Evolutionary conservation across 1,284 basidiomycete species (phyloP).

Genomic region (Naganishia albida): DNA sequence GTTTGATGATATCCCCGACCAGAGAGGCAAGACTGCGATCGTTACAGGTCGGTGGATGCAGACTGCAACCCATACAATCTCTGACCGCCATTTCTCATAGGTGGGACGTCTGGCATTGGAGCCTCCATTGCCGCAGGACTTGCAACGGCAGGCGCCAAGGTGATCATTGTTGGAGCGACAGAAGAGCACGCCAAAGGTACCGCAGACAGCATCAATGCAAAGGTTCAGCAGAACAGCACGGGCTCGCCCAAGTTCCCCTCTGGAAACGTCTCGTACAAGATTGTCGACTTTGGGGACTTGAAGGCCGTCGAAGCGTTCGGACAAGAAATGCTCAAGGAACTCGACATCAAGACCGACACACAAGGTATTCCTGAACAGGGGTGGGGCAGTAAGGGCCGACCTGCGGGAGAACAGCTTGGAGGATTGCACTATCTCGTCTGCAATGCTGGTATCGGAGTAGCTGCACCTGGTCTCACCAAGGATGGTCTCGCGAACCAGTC

Average conservation of each 20-base stretch:
- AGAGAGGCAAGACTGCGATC: conserved; percentile 47
- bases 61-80: too few relatives aligned
- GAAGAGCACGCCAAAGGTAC: conserved; percentile 42
- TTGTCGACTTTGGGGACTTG: conserved; percentile 44
- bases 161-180: conserved; percentile 35
- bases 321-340: conserved; percentile 63
- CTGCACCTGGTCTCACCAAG: conserved; percentile 44
- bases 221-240: conserved; percentile 20
- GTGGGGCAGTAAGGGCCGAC: conserved; percentile 15
- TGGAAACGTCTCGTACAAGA: conserved; percentile 37
- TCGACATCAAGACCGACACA: conserved; percentile 61
- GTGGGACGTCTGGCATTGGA: conserved; percentile 38
- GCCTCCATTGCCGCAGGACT: conserved; percentile 24
- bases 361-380: conserved; percentile 24
- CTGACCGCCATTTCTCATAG: conserved; percentile 36
- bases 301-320: conserved; percentile 60
- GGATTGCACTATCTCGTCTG: conserved; percentile 38
- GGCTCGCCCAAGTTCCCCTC: conserved; percentile 40
- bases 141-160: conserved; percentile 29
- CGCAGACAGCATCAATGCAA: conserved; percentile 21
- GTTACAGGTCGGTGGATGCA: too few relatives aligned
- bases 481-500: conserved; percentile 44
- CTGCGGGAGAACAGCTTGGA: conserved; percentile 2
- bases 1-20: conserved; percentile 48
- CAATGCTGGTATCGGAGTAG: conserved; percentile 50